A percentile compares a stretch with the other conserved stretches of the same genome.
These are phyloP conservation scores for Juglanconis sp. DNA, from an alignment of 2,329 filamentous ascomycete genomes.

Conservation along the genomic window DNA sequence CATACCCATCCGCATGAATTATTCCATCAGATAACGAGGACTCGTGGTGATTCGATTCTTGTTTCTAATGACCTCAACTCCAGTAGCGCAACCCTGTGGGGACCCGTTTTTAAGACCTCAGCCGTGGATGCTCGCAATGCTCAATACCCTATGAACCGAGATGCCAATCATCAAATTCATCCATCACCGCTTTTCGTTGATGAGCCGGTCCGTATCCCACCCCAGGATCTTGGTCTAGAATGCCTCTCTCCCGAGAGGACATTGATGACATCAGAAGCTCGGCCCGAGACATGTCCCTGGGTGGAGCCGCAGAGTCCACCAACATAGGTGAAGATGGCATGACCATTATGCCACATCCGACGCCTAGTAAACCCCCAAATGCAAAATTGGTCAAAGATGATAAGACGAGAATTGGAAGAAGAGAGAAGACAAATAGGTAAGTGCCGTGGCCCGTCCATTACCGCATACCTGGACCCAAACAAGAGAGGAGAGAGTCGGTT, in stretches of 20 bases:
- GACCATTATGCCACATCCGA: conserved; percentile 4
- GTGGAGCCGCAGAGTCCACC: not conserved
- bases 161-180: conserved; percentile 11
- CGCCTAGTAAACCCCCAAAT: conserved; percentile 6
- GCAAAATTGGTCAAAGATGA: not conserved
- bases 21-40: not conserved
- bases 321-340: conserved; percentile 1
- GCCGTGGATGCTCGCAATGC: conserved; percentile 9
- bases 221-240: not conserved
- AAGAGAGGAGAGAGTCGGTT: conserved; percentile 7
- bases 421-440: not conserved
- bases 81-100: conserved; percentile 4
- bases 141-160: conserved; percentile 1
- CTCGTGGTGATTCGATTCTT: not conserved
- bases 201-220: not conserved
- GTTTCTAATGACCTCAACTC: conserved; percentile 15
- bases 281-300: not conserved
- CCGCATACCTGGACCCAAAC: not conserved
- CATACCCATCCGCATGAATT: not conserved
- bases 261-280: not conserved
- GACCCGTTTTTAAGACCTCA: conserved; percentile 8
- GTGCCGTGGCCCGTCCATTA: not conserved
- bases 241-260: not conserved
- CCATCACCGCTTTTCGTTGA: conserved; percentile 2
- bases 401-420: not conserved